phyloP scores from a whole-genome alignment of 1,284 basidiomycete species.

The Vanrija sp. region DNA sequence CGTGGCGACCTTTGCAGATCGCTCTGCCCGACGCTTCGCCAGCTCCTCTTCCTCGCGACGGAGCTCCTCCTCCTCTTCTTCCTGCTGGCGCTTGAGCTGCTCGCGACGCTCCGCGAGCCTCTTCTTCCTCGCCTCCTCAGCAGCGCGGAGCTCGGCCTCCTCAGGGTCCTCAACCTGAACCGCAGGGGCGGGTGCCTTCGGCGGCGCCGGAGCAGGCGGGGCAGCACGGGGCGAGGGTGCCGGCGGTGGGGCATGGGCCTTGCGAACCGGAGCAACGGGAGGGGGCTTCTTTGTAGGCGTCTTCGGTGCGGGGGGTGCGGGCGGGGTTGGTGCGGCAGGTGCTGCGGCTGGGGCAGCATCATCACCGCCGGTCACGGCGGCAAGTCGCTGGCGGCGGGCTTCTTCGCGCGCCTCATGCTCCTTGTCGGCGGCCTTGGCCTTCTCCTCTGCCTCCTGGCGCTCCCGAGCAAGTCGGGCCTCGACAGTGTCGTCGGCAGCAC shows the following conservation, averaged over 20 bases:
- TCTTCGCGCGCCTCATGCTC: conserved; percentile 73
- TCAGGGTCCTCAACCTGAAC: conserved; percentile 56
- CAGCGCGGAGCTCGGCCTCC: conserved; percentile 59
- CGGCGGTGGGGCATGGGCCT: conserved; percentile 30
- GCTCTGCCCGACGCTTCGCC: conserved; percentile 34
- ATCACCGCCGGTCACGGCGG: conserved; percentile 55
- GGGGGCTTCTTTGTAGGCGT: conserved; percentile 37
- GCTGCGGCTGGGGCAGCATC: conserved; percentile 24
- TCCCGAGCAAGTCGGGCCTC: conserved; percentile 79
- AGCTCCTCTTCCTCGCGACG: conserved; percentile 59
- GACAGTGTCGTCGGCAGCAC: conserved; percentile 65
- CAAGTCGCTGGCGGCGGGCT: conserved; percentile 63
- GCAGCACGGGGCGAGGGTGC: conserved; percentile 13
- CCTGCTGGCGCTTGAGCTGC: conserved; percentile 63
- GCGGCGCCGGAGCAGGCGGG: conserved; percentile 41
- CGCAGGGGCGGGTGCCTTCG: conserved; percentile 47
- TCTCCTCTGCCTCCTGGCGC: conserved; percentile 79
- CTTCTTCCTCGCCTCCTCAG: conserved; percentile 65
- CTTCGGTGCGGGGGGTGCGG: conserved; percentile 33
- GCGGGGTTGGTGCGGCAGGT: conserved; percentile 31
- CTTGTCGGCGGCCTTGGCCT: conserved; percentile 65
- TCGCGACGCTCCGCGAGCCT: conserved; percentile 63
- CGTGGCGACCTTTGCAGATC: conserved; percentile 35
- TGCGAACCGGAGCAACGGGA: conserved; percentile 9
- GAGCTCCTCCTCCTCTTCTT: conserved; percentile 65